phyloP scores from a whole-genome alignment of 495 filamentous ascomycete genomes.

The Oidiodendron maius region DNA sequence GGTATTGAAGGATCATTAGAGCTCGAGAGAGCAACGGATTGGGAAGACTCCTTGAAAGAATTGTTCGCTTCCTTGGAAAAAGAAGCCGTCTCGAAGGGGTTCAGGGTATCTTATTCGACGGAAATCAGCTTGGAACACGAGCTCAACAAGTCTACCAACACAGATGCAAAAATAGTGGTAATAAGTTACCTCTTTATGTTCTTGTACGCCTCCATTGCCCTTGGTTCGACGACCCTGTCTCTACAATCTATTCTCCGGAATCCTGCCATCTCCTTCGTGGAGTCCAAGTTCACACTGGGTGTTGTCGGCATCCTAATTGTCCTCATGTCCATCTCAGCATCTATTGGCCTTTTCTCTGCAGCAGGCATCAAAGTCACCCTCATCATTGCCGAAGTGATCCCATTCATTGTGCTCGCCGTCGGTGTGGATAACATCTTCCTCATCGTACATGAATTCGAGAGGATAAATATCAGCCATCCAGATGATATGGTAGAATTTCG shows the following conservation, averaged over 20 bases:
- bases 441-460: slow-evolving; percentile 96
- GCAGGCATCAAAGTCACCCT: slow-evolving; percentile 86
- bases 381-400: slow-evolving; percentile 98
- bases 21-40: slow-evolving; percentile 73
- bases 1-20: slow-evolving; percentile 63
- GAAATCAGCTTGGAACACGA: slow-evolving; percentile 92
- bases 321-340: slow-evolving; percentile 93
- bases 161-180: slow-evolving; percentile 93
- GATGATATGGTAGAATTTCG: slow-evolving; percentile 81
- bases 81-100: slow-evolving; percentile 72
- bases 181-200: slow-evolving; percentile 99
- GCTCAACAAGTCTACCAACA: slow-evolving; percentile 93
- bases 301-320: slow-evolving; percentile 91
- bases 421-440: slow-evolving; percentile 99
- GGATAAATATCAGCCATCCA: slow-evolving; percentile 82
- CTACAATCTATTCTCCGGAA: slow-evolving; percentile 68
- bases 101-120: slow-evolving; percentile 88
- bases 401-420: slow-evolving; percentile 91
- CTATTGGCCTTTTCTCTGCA: slow-evolving; percentile 88
- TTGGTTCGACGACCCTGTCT: slow-evolving; percentile 81
- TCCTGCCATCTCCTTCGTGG: slow-evolving; percentile 76
- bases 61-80: slow-evolving; percentile 65
- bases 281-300: slow-evolving; percentile 92
- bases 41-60: slow-evolving; percentile 71
- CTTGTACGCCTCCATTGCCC: slow-evolving; percentile 84